These are phyloP conservation scores for Apophysomyces elegans DNA, from an alignment of 371 early-diverging fungal genomes.

Conservation along the genomic window DNA sequence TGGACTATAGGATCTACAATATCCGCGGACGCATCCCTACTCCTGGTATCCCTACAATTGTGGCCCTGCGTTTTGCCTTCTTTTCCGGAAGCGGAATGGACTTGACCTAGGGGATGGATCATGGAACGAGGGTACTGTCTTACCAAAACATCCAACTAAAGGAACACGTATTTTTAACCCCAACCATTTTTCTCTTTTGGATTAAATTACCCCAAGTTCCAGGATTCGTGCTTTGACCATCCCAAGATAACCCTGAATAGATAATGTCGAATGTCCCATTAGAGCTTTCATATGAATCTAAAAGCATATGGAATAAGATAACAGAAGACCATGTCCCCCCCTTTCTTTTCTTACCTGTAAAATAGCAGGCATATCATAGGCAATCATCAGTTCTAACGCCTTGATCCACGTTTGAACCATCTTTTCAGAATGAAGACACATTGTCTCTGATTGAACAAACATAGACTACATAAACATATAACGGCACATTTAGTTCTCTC, in stretches of 20 bases:
- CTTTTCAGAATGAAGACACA: constrained; percentile 13
- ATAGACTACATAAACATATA: constrained; percentile 6
- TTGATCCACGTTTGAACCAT: constrained; percentile 17
- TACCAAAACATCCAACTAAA: constrained; percentile 20
- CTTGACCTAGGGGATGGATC: not conserved
- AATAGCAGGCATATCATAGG: constrained; percentile 29
- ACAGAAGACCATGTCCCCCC: too few relatives aligned
- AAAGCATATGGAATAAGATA: too few relatives aligned
- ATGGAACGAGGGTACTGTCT: constrained; percentile 20
- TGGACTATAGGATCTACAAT: not conserved
- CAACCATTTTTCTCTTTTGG: not conserved
- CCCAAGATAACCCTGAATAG: constrained; percentile 12
- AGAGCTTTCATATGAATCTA: constrained; percentile 4
- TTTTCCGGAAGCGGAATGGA: too few relatives aligned
- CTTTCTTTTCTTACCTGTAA: constrained; percentile 22
- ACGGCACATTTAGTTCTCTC: not conserved
- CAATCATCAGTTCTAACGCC: constrained; percentile 13
- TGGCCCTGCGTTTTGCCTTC: too few relatives aligned
- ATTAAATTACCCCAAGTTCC: constrained; percentile 28
- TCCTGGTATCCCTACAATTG: too few relatives aligned
- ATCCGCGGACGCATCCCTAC: too few relatives aligned
- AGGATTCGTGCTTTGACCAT: constrained; percentile 21
- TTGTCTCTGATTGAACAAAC: constrained; percentile 17
- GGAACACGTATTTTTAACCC: not conserved
- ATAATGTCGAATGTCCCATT: not conserved